Conservation (phyloP, 2,329 filamentous ascomycete genomes). For the Leptographium galeiforme region DNA sequence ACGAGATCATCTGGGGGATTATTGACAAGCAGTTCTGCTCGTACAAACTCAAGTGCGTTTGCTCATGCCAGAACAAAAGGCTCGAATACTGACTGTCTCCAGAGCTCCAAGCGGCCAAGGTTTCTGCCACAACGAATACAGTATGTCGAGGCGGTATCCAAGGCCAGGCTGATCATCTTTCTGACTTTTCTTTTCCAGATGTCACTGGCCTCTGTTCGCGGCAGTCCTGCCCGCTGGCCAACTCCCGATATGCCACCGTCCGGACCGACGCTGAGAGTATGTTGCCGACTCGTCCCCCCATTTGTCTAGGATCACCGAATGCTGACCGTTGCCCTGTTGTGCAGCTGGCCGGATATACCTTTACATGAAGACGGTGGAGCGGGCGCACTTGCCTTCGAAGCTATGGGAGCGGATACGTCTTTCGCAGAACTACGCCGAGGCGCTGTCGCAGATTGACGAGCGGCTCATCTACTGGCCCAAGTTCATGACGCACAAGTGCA, state of each 20-base stretch:
- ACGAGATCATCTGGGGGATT: conserved; percentile 95
- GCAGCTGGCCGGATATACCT: conserved; percentile 57
- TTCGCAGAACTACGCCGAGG: conserved; percentile 79
- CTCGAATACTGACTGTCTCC: not conserved
- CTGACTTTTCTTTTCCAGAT: conserved; percentile 6
- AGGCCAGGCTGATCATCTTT: not conserved
- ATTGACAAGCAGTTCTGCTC: conserved; percentile 93
- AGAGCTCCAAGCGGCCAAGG: conserved; percentile 62
- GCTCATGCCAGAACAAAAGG: not conserved
- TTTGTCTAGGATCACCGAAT: not conserved
- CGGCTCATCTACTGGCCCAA: conserved; percentile 89
- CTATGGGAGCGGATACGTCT: conserved; percentile 91
- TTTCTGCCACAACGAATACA: conserved; percentile 94
- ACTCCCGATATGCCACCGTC: conserved; percentile 85
- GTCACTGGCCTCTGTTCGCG: conserved; percentile 33
- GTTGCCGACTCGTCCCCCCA: conserved; percentile 1
- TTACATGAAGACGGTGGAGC: conserved; percentile 92
- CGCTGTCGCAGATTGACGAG: conserved; percentile 75
- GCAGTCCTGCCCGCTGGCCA: conserved; percentile 81
- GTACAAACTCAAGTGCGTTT: conserved; percentile 75
- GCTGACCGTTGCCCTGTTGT: not conserved
- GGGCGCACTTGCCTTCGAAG: conserved; percentile 75
- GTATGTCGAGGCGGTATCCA: conserved; percentile 21
- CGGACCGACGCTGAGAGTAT: conserved; percentile 52
- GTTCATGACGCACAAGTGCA: conserved; percentile 74